A percentile compares a stretch with the other conserved stretches of the same genome.
phyloP scores from a whole-genome alignment of 441 rosid species.

The Gossypium gossypioides region DNA sequence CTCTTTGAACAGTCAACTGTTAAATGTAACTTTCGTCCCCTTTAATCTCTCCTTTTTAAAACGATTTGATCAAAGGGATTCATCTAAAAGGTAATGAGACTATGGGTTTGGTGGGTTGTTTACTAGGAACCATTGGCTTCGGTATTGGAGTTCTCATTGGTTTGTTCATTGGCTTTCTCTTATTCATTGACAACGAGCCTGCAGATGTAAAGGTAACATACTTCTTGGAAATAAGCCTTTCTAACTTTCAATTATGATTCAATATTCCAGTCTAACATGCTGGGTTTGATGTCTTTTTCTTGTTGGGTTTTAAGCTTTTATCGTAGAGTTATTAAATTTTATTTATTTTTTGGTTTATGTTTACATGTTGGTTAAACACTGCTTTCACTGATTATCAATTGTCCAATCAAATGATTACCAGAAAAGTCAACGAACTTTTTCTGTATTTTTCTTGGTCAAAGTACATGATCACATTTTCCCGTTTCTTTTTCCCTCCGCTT shows the following conservation, averaged over 20 bases:
- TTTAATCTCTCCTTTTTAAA: no score
- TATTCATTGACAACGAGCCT: conserved; percentile 21
- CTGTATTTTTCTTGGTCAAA: no score
- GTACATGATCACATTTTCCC: neutral
- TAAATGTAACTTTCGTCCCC: no score
- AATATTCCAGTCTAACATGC: neutral
- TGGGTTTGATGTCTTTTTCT: neutral
- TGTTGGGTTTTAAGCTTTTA: no score
- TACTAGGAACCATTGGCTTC: conserved; percentile 12
- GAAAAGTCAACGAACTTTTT: neutral
- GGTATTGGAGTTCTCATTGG: conserved; percentile 25
- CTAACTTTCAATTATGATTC: neutral
- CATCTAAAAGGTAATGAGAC: neutral
- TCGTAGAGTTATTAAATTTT: neutral
- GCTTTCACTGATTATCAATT: neutral
- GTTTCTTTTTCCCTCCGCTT: neutral
- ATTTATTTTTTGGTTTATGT: neutral
- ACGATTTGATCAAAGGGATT: neutral
- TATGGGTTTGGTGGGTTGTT: conserved; percentile 21
- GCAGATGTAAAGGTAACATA: conserved; percentile 22
- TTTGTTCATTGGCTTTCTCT: conserved; percentile 25
- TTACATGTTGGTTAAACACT: neutral
- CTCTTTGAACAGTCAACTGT: neutral
- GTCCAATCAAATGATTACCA: neutral
- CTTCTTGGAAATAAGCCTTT: no score